These are phyloP conservation scores for Rhodotorula diobovata DNA, from an alignment of 768 basidiomycete species.

Conservation along the genomic window DNA sequence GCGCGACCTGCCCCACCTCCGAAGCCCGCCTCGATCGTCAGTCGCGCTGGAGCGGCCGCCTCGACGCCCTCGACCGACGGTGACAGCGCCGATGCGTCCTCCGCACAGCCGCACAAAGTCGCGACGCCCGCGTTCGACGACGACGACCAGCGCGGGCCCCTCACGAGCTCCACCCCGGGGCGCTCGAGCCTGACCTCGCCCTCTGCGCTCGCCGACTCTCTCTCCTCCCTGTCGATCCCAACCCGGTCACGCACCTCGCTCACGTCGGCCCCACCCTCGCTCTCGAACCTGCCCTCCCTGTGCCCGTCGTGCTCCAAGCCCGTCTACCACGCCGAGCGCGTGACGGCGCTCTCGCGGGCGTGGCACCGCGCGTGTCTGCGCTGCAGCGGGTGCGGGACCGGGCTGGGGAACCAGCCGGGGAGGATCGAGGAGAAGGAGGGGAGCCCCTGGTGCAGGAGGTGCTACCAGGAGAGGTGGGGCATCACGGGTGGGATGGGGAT, in stretches of 20 bases:
- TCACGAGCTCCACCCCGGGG: not conserved
- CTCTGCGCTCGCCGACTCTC: not conserved
- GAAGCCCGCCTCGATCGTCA: not conserved
- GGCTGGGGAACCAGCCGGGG: constrained; percentile 22
- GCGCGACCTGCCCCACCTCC: not conserved
- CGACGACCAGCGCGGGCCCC: not conserved
- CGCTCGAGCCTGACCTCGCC: not conserved
- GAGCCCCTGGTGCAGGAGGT: constrained; percentile 33
- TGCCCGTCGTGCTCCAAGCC: not conserved
- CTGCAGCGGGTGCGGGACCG: constrained; percentile 34
- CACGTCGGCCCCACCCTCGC: not conserved
- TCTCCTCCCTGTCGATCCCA: not conserved
- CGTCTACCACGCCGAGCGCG: constrained; percentile 11
- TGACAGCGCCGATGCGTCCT: not conserved
- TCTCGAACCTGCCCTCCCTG: not conserved
- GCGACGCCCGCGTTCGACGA: not conserved
- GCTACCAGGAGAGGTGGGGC: constrained; percentile 35
- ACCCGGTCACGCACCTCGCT: not conserved
- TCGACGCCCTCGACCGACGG: not conserved
- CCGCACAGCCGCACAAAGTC: too few relatives aligned
- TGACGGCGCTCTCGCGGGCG: not conserved
- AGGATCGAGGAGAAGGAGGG: constrained; percentile 31
- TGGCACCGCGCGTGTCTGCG: constrained; percentile 36
- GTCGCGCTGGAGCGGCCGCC: not conserved
- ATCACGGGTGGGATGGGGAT: constrained; percentile 26